A percentile compares a stretch with the other conserved stretches of the same genome.
phyloP scores from a whole-genome alignment of 345 rosid species.

The Turritis glabra region DNA sequence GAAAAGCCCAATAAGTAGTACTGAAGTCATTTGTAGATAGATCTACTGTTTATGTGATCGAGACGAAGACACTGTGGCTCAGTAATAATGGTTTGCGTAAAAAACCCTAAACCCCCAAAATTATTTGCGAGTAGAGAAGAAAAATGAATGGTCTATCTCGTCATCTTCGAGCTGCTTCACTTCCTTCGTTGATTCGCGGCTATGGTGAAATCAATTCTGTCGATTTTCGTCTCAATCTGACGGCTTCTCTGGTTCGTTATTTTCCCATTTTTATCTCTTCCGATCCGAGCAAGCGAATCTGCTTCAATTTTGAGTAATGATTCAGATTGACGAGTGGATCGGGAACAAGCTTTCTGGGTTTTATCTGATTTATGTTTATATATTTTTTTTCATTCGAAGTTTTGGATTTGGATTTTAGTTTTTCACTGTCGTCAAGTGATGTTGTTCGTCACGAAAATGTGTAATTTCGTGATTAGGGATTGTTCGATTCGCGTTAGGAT shows the following conservation, averaged over 20 bases:
- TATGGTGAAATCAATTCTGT: conserved; percentile 27
- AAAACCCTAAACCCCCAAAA: conserved; percentile 37
- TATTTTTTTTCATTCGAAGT: background rate
- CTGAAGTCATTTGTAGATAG: background rate
- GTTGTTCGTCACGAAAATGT: background rate
- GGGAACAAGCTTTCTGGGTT: background rate
- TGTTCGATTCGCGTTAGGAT: background rate
- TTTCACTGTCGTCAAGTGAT: background rate
- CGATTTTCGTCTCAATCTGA: conserved; percentile 32
- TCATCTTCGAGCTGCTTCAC: conserved; percentile 36
- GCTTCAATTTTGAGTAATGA: background rate
- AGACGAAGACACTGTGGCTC: background rate
- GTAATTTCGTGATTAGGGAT: background rate
- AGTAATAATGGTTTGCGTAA: background rate
- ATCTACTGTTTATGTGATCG: conserved; percentile 14
- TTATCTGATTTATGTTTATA: background rate
- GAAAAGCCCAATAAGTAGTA: background rate
- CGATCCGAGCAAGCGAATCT: background rate
- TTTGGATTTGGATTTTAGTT: background rate
- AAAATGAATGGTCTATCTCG: conserved; percentile 41
- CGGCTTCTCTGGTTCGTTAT: conserved; percentile 39
- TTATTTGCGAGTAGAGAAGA: background rate
- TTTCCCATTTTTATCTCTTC: background rate
- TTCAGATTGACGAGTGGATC: background rate
- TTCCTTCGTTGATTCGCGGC: conserved; percentile 36